These are phyloP conservation scores for Apiospora malaysiana DNA, from an alignment of 2,329 filamentous ascomycete species.

Conservation along the genomic window DNA sequence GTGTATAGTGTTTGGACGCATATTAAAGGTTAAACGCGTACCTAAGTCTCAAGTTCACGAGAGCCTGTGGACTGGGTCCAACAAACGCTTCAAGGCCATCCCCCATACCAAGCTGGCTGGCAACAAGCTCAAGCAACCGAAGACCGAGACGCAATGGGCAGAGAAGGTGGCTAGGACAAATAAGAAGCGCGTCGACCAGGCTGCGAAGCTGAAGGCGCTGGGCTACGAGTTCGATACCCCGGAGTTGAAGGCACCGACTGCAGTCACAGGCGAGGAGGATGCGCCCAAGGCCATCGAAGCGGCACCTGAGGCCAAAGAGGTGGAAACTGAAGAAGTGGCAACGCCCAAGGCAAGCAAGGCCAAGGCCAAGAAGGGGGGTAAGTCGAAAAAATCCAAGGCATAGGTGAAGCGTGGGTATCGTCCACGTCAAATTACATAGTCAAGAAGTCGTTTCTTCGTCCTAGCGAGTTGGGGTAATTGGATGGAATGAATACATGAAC, in stretches of 20 bases:
- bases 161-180: constrained; percentile 76
- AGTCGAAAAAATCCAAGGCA: constrained; percentile 47
- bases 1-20: constrained; percentile 81
- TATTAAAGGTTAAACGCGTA: constrained; percentile 85
- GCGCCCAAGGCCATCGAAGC: constrained; percentile 47
- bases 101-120: constrained; percentile 89
- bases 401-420: constrained; percentile 33
- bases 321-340: constrained; percentile 34
- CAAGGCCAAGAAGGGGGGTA: constrained; percentile 43
- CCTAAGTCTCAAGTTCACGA: constrained; percentile 79
- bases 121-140: constrained; percentile 73
- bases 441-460: constrained; percentile 4
- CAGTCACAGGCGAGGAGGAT: constrained; percentile 42
- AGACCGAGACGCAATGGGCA: constrained; percentile 78
- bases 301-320: constrained; percentile 34
- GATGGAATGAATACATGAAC: background rate
- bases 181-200: constrained; percentile 70
- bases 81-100: constrained; percentile 85
- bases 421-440: constrained; percentile 21
- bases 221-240: constrained; percentile 86
- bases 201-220: constrained; percentile 76
- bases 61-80: constrained; percentile 87
- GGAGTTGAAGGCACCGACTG: constrained; percentile 65
- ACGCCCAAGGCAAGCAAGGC: constrained; percentile 40
- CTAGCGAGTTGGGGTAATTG: background rate